Evolutionary conservation across 805 yeast genomes (phyloP), one percentile per base, ranked within the genome.

Genomic region (Citeromyces matritensis): DNA sequence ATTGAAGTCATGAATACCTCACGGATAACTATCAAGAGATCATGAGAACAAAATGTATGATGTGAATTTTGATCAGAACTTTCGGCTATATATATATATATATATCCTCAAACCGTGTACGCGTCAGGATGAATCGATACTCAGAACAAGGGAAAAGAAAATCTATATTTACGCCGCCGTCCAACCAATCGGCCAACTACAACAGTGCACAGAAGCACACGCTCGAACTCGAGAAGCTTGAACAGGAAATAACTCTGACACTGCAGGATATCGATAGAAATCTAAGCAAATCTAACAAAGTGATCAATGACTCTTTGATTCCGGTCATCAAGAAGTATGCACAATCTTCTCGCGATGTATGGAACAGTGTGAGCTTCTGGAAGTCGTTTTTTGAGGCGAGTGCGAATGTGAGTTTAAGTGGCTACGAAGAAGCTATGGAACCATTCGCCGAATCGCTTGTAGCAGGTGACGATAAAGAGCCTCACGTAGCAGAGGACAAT

Each of bases 241-340:
- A 84, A 43, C 93, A 80, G 48, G 79, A 75, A 44, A 79, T 82
- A 27, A 82, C 94, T 0, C 49, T 78, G 33, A 69, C 74, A 5
- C 54, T 85, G 30, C 95, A 83, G 49, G 76, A 74, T 30, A 80
- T 85, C 15, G 94, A 84, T 53, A 65, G 72, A 30, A 77, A 82
- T 44, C 61, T 84, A 31, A 66, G 78, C 9, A 59, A 65, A 28
- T 71, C 86, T 13, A 82, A 79, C 47, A 63, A 72, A 29, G 64
- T 75, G 23, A 70, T 85, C 15, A 72, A 73, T 30, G 78, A 77
- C 37, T 63, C 65, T 27, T 63, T 84, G 21, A 59, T 81, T 23
- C 94, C 94, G 3, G 59, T 69, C 9, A 64, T 84, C 14, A 65
- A 69, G 38, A 58, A 61, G 29, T 82, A 80, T 44, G 69, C 77